Base-by-base conservation (phyloP, 2,329 filamentous ascomycete genomes). In the Geosmithia morbida region DNA sequence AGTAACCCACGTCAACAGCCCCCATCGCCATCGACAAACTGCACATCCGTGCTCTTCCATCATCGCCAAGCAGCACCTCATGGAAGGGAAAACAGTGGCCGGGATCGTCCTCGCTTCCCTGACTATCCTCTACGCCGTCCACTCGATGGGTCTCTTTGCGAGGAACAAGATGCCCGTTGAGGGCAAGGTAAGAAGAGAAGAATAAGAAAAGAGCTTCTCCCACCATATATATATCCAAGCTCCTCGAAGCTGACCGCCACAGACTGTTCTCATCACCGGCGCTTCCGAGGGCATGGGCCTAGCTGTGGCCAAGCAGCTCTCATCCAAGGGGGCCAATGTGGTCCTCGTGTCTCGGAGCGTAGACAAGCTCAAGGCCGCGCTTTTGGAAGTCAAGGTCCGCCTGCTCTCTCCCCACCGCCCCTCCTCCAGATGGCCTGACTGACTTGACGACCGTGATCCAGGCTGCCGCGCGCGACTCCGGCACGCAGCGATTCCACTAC, bases 231-330 rank as follows among this genome's bases (percentile, higher is more conserved):
- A n/a, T n/a, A 18, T 18, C 7, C n/a, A 10, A 41, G n/a, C 40
- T 18, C 41, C 18, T 10, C 14, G n/a, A 22, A 20, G 41, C 39
- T 45, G 47, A 47, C 14, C n/a, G 17, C 10, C 47, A 20, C 45
- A 95, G 88, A 95, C 89, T 2, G 74, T 94, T 46, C 71, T 97
- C 48, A 71, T 98, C 46, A 98, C 92, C 1, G 92, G 92, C 44
- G 88, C 83, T 30, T 96, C 92, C 0, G 86, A 96, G 59, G 92
- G 92, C 49, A 87, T 96, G 83, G 92, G 92, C 50, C 79, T 81
- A 55, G 79, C 79, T 46, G 77, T 82, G 18, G 88, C 83, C 5
- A 73, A 78, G 46, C 74, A 88, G 54, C 77, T 98, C 43, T 76
- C 90, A 2, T 69, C 75, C 45, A 89, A 88, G 62, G 92, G 92